These are phyloP conservation scores for Pythium utonaiense DNA, from an alignment of 352 stramenopile genomes.

Conservation along the genomic window DNA sequence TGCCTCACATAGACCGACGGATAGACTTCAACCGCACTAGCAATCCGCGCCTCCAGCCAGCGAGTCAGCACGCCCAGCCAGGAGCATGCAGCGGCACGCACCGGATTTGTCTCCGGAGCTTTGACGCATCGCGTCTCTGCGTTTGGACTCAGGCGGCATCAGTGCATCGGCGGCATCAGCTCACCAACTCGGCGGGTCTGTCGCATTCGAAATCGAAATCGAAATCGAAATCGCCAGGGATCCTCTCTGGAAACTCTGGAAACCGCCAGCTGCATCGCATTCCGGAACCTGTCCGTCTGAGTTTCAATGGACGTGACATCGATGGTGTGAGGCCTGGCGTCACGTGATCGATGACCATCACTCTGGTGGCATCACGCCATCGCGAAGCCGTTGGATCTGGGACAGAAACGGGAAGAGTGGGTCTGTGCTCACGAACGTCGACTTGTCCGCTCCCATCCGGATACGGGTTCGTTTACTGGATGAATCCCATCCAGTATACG, in stretches of 20 bases:
- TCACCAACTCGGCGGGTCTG: background rate
- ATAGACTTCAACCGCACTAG: background rate
- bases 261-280: background rate
- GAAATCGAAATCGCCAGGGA: background rate
- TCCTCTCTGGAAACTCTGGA: background rate
- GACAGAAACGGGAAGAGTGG: background rate
- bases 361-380: background rate
- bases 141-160: background rate
- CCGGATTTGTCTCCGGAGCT: too few relatives aligned
- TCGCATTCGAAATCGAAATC: background rate
- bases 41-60: background rate
- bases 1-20: background rate
- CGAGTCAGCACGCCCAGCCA: too few relatives aligned
- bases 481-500: background rate
- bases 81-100: too few relatives aligned
- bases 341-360: conserved; percentile 13
- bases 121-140: background rate
- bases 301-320: background rate
- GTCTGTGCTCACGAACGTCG: background rate
- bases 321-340: conserved; percentile 21
- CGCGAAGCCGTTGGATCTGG: too few relatives aligned
- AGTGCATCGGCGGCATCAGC: background rate
- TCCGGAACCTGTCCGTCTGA: background rate
- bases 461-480: too few relatives aligned
- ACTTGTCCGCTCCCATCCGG: background rate